These are phyloP conservation scores for Arabidopsis lyrata DNA, from an alignment of 441 rosid species.

Conservation along the genomic window DNA sequence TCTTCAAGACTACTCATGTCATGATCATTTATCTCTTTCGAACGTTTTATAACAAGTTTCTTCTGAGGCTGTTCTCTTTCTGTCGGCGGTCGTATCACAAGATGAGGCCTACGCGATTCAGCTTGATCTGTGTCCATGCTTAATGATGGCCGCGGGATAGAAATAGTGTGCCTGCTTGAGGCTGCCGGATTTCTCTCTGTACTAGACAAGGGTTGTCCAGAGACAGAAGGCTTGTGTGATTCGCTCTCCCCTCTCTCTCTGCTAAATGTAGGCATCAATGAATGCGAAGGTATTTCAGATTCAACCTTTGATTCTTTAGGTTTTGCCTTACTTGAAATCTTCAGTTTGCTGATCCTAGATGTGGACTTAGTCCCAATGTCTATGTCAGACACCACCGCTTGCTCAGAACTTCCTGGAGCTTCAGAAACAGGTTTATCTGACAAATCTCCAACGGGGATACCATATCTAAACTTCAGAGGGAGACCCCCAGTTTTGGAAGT, in stretches of 20 bases:
- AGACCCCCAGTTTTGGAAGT: conserved; percentile 62
- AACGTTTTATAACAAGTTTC: conserved; percentile 79
- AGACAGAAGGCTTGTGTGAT: conserved; percentile 66
- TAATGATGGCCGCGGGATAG: conserved; percentile 56
- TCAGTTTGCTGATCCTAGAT: conserved; percentile 72
- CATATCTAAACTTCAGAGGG: conserved; percentile 76
- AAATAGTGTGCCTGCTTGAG: conserved; percentile 65
- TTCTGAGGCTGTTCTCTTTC: conserved; percentile 76
- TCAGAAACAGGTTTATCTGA: conserved; percentile 62
- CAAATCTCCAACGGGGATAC: conserved; percentile 61
- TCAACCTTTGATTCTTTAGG: conserved; percentile 58
- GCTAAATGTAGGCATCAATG: conserved; percentile 66
- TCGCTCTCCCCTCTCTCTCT: conserved; percentile 68
- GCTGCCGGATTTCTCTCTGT: conserved; percentile 68
- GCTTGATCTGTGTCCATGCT: conserved; percentile 61
- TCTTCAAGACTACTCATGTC: conserved; percentile 84
- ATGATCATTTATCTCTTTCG: conserved; percentile 77
- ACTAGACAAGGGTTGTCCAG: conserved; percentile 73
- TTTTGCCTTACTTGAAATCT: conserved; percentile 75
- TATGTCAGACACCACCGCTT: conserved; percentile 54
- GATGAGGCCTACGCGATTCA: conserved; percentile 67
- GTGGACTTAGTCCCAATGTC: conserved; percentile 63
- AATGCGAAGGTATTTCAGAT: conserved; percentile 59
- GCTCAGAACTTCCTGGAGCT: conserved; percentile 63
- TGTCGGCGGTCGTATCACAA: conserved; percentile 85